These are phyloP conservation scores for Astragalus glycyphyllos DNA, from an alignment of 306 rosid species.

Conservation along the genomic window DNA sequence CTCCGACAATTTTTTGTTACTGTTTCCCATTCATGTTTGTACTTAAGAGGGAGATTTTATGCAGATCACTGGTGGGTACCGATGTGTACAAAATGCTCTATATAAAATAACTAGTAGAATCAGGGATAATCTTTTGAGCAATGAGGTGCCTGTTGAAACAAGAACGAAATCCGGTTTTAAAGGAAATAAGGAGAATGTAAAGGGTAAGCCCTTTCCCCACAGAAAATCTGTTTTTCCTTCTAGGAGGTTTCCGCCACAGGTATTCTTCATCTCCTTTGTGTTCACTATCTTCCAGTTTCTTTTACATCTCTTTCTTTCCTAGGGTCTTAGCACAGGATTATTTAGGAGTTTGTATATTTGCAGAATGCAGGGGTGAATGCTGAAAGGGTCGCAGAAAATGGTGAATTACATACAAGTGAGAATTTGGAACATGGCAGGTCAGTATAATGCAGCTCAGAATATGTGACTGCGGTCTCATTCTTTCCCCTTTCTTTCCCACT, in stretches of 20 bases:
- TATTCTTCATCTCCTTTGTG: conserved; percentile 34
- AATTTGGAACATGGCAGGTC: conserved; percentile 54
- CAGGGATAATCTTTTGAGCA: conserved; percentile 50
- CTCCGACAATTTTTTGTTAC: conserved; percentile 36
- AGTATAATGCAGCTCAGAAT: conserved; percentile 40
- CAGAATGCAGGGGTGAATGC: conserved; percentile 52
- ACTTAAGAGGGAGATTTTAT: conserved; percentile 35
- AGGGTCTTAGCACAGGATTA: conserved; percentile 25
- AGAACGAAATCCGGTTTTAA: conserved; percentile 38
- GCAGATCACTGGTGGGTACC: conserved; percentile 66
- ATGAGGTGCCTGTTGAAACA: conserved; percentile 41
- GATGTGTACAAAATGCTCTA: conserved; percentile 60
- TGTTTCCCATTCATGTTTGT: conserved; percentile 33
- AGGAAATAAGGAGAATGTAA: conserved; percentile 38
- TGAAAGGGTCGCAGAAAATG: conserved; percentile 33
- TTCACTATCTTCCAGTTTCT: conserved; percentile 11
- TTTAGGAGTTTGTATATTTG: conserved; percentile 40
- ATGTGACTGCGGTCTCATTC: neutral
- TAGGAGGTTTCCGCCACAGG: conserved; percentile 48
- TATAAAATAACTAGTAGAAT: conserved; percentile 53
- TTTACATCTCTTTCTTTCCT: conserved; percentile 29
- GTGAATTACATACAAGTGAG: conserved; percentile 36
- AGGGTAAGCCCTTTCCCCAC: conserved; percentile 40
- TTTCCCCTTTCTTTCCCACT: conserved; percentile 13
- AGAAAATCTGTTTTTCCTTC: conserved; percentile 41